These are phyloP conservation scores for Neurospora sp. DNA, from an alignment of 495 filamentous ascomycete genomes.

Conservation along the genomic window DNA sequence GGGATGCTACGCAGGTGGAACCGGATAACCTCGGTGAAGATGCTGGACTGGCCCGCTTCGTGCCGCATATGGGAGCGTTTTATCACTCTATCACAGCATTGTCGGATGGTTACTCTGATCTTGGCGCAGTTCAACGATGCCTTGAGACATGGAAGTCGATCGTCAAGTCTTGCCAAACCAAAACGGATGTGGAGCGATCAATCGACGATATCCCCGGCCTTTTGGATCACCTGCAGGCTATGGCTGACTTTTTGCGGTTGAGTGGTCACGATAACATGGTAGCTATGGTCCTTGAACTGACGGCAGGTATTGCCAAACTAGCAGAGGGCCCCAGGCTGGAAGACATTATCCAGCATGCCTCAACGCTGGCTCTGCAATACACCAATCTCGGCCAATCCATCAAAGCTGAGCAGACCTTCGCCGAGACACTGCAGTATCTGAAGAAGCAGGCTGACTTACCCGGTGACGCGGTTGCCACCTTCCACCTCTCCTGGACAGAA, in stretches of 20 bases:
- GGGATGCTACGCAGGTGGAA: constrained; percentile 25
- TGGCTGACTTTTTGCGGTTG: constrained; percentile 71
- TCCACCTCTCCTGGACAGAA: constrained; percentile 63
- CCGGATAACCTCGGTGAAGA: constrained; percentile 39
- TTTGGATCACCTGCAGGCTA: constrained; percentile 50
- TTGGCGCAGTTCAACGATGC: constrained; percentile 37
- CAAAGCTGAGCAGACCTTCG: constrained; percentile 57
- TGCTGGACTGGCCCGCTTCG: constrained; percentile 38
- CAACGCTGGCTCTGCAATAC: constrained; percentile 58
- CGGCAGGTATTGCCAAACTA: constrained; percentile 43
- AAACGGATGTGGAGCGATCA: constrained; percentile 38
- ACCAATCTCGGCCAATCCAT: constrained; percentile 66
- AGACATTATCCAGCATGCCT: constrained; percentile 47
- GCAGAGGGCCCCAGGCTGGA: constrained; percentile 40
- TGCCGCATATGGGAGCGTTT: constrained; percentile 48
- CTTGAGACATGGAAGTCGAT: constrained; percentile 44
- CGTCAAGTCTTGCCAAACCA: constrained; percentile 35
- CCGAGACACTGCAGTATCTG: constrained; percentile 39
- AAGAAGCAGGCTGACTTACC: constrained; percentile 5
- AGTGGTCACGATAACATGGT: constrained; percentile 46
- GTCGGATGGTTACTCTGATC: constrained; percentile 36
- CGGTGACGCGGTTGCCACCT: constrained; percentile 35
- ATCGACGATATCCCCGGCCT: constrained; percentile 54
- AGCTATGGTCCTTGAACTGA: constrained; percentile 37
- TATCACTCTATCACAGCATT: constrained; percentile 44